A percentile compares a stretch with the other conserved stretches of the same genome.
Evolutionary conservation across 257 asterid species (phyloP).

Genomic region (Nicotiana obtusifolia): DNA sequence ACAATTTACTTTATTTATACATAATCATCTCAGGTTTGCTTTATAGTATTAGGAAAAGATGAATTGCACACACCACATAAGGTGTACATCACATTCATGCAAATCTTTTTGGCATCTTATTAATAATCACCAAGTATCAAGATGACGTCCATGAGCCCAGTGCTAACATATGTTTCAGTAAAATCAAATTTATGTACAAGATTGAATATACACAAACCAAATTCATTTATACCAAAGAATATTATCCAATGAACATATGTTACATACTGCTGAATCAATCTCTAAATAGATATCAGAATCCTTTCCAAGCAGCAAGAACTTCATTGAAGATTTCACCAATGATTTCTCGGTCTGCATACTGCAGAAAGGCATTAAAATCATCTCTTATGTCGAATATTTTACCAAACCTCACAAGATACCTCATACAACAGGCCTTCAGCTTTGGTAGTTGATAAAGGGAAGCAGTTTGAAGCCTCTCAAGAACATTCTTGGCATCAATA

Average conservation of each 20-base stretch:
- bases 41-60: too few relatives aligned
- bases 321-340: constrained; percentile 59
- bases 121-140: neutral
- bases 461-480: constrained; percentile 84
- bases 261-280: constrained; percentile 5
- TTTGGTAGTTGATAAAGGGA: constrained; percentile 60
- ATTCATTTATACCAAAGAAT: constrained; percentile 10
- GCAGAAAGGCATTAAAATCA: constrained; percentile 55
- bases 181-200: constrained; percentile 2
- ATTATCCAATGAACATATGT: constrained; percentile 10
- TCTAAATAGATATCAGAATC: constrained; percentile 45
- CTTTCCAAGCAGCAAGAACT: constrained; percentile 82
- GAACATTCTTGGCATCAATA: constrained; percentile 61
- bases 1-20: too few relatives aligned
- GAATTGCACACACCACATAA: neutral
- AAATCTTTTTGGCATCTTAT: neutral
- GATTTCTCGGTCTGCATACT: constrained; percentile 68
- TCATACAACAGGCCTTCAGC: constrained; percentile 67
- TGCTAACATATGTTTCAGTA: neutral
- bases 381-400: constrained; percentile 70
- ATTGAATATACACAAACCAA: constrained; percentile 11
- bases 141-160: neutral
- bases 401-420: constrained; percentile 80
- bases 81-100: neutral
- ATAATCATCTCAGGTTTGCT: too few relatives aligned